Conservation (phyloP, 306 rosid species). For the Herpetospermum pedunculosum region DNA sequence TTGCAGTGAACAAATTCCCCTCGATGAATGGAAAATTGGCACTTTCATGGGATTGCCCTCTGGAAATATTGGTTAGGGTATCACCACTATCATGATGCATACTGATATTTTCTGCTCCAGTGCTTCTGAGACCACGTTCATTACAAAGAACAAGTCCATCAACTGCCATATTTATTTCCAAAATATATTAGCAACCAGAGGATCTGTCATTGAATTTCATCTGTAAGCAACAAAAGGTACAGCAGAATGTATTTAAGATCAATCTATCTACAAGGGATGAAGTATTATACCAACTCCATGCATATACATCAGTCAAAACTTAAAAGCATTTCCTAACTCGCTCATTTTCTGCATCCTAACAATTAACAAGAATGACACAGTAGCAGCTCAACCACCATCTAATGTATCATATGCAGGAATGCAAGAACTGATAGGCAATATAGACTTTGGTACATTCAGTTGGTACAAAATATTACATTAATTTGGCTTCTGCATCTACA, state of each 20-base stretch:
- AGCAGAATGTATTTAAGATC: slow-evolving; percentile 2
- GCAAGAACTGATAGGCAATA: background rate
- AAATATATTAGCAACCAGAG: slow-evolving; percentile 20
- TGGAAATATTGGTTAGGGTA: slow-evolving; percentile 37
- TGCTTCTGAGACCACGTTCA: slow-evolving; percentile 55
- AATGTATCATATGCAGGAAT: background rate
- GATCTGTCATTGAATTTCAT: background rate
- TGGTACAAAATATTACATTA: background rate
- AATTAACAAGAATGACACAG: background rate
- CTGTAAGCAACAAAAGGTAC: background rate
- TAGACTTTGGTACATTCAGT: background rate
- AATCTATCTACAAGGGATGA: background rate
- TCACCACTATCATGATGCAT: slow-evolving; percentile 32
- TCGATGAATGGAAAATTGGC: slow-evolving; percentile 72
- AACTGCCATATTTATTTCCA: slow-evolving; percentile 36
- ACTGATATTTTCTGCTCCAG: slow-evolving; percentile 32
- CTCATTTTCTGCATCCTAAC: background rate
- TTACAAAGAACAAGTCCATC: slow-evolving; percentile 91
- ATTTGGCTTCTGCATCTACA: background rate
- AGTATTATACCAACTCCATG: background rate
- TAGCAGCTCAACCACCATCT: background rate
- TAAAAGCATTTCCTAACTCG: background rate
- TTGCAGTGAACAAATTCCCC: slow-evolving; percentile 77
- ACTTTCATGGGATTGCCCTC: slow-evolving; percentile 49
- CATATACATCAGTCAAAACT: background rate